phyloP scores from a whole-genome alignment of 2,329 filamentous ascomycete species.

The Paracoccidioides brasiliensis region DNA sequence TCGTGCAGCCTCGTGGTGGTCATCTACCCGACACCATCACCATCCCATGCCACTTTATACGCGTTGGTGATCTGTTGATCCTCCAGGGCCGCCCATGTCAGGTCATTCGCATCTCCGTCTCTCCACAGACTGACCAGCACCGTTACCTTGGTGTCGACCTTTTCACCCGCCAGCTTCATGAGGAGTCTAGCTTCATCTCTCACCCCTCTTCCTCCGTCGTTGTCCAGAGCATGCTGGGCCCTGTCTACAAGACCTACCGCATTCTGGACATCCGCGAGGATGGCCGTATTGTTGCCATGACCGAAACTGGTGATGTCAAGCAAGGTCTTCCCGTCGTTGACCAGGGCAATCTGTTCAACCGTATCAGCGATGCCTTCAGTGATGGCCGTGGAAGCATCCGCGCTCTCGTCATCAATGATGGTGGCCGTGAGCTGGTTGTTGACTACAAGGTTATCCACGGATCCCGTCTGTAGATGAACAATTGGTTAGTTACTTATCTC shows the following conservation, averaged over 20 bases:
- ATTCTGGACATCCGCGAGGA: slow-evolving; percentile 93
- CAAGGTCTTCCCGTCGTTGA: slow-evolving; percentile 84
- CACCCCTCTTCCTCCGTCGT: slow-evolving; percentile 93
- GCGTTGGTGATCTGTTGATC: slow-evolving; percentile 96
- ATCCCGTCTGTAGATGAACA: slow-evolving; percentile 43
- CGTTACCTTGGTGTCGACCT: slow-evolving; percentile 99
- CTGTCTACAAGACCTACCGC: slow-evolving; percentile 99
- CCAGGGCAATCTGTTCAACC: slow-evolving; percentile 77
- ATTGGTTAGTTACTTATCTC: background rate
- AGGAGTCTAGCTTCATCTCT: slow-evolving; percentile 96
- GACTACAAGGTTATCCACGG: slow-evolving; percentile 98
- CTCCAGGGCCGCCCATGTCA: slow-evolving; percentile 98
- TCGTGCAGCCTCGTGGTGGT: slow-evolving; percentile 39
- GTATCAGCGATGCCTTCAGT: slow-evolving; percentile 73
- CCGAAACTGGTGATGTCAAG: slow-evolving; percentile 97
- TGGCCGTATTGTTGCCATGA: slow-evolving; percentile 80
- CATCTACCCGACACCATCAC: slow-evolving; percentile 70
- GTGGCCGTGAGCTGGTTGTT: slow-evolving; percentile 85
- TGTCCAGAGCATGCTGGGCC: slow-evolving; percentile 98
- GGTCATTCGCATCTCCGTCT: slow-evolving; percentile 99
- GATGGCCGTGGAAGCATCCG: slow-evolving; percentile 87
- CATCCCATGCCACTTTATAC: slow-evolving; percentile 99
- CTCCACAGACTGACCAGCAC: slow-evolving; percentile 95
- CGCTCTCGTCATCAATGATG: slow-evolving; percentile 88
- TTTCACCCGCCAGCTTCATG: slow-evolving; percentile 98